These are phyloP conservation scores for Lepidium africanum DNA, from an alignment of 345 rosid species.

Conservation along the genomic window DNA sequence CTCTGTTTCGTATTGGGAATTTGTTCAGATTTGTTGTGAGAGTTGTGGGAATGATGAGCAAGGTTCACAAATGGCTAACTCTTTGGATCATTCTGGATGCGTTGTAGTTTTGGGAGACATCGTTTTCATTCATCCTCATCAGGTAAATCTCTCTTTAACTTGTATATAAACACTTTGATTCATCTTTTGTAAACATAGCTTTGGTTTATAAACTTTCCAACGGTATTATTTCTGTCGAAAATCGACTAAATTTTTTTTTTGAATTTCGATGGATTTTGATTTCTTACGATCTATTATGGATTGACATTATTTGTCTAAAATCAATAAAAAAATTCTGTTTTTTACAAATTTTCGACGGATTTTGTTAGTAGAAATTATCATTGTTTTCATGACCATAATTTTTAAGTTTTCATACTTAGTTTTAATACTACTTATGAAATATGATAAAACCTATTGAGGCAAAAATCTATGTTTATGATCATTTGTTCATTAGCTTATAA, in stretches of 20 bases:
- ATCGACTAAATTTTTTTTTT: too few relatives aligned
- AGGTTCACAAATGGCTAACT: constrained; percentile 47
- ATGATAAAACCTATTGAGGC: neutral
- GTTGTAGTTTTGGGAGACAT: constrained; percentile 67
- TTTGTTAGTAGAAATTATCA: too few relatives aligned
- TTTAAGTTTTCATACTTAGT: neutral
- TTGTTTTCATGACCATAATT: too few relatives aligned
- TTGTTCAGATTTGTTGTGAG: constrained; percentile 41
- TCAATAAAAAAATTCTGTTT: too few relatives aligned
- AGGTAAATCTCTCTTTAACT: constrained; percentile 34
- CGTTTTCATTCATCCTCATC: constrained; percentile 68
- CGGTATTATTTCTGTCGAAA: too few relatives aligned
- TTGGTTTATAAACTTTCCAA: neutral
- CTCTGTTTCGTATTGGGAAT: constrained; percentile 46
- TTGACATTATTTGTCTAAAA: too few relatives aligned
- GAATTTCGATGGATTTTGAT: too few relatives aligned
- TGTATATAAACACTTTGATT: neutral
- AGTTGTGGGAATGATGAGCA: constrained; percentile 45
- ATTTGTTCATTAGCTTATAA: neutral
- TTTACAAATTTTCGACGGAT: too few relatives aligned
- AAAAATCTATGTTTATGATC: neutral
- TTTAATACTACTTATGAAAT: neutral
- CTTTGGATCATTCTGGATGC: constrained; percentile 57
- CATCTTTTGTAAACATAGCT: neutral
- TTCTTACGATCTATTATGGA: too few relatives aligned